Evolutionary conservation across 306 rosid genomes (phyloP).

Genomic region (Cotoneaster glaucophyllus): DNA sequence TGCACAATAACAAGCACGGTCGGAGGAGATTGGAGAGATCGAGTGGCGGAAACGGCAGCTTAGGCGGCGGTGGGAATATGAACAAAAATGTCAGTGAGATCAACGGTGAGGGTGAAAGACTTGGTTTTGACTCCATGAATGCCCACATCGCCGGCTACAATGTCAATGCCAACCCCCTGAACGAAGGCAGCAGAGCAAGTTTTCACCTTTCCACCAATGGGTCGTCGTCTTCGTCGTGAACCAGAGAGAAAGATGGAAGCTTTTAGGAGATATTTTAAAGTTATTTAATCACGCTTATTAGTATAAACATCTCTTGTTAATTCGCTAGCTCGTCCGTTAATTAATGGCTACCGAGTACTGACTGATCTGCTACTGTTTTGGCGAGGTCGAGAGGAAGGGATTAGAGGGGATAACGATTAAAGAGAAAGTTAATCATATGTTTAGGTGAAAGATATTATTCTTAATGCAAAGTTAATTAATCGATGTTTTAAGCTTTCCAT

Average conservation of each 20-base stretch:
- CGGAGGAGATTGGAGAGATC: slow-evolving; percentile 28
- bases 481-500: background rate
- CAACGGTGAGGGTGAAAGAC: background rate
- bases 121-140: slow-evolving; percentile 9
- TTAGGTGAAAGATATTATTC: background rate
- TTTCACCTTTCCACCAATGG: slow-evolving; percentile 43
- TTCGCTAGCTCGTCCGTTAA: background rate
- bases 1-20: slow-evolving; percentile 88
- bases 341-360: background rate
- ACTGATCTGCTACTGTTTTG: background rate
- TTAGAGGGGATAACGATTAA: background rate
- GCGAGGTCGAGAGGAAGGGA: background rate
- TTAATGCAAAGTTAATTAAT: background rate
- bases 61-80: background rate
- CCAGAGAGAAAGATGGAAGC: background rate
- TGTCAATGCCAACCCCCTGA: slow-evolving; percentile 14
- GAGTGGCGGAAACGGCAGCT: background rate
- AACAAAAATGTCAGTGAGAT: background rate
- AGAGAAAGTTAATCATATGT: background rate
- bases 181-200: slow-evolving; percentile 28
- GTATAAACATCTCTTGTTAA: background rate
- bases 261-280: background rate
- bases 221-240: slow-evolving; percentile 34
- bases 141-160: background rate
- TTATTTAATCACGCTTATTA: background rate